Conservation (phyloP, 139 green algal species). For the Chlamydomonas eustigma region DNA sequence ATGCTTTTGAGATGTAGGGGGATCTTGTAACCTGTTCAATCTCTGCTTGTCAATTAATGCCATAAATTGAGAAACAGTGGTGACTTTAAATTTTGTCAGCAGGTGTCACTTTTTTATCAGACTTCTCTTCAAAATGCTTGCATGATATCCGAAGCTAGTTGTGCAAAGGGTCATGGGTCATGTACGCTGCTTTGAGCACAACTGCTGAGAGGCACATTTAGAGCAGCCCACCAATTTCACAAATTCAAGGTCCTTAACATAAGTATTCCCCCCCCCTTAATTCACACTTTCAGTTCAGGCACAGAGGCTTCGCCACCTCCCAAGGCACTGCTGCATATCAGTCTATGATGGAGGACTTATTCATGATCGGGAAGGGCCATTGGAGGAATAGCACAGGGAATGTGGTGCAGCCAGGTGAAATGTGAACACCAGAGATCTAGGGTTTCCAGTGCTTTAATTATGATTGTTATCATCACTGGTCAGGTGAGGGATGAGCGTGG, state of each 20-base stretch:
- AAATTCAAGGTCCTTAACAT: not conserved
- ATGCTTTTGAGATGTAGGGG: not conserved
- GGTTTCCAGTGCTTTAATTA: no score
- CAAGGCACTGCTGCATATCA: conserved; percentile 8
- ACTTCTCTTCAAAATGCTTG: not conserved
- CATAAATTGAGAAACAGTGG: no score
- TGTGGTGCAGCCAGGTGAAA: no score
- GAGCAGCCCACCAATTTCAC: not conserved
- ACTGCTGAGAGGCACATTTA: no score
- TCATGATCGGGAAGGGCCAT: not conserved
- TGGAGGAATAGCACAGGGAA: no score
- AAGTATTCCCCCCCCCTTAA: not conserved
- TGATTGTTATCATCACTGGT: no score
- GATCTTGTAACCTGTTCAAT: not conserved
- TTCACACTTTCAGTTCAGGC: not conserved
- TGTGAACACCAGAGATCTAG: no score
- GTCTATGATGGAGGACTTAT: not conserved
- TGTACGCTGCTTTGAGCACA: not conserved
- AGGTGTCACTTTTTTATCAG: not conserved
- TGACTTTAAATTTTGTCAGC: no score
- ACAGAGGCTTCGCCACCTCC: conserved; percentile 2
- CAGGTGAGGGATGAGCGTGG: no score
- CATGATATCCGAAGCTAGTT: no score
- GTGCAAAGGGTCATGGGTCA: not conserved
- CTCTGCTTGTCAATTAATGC: not conserved